phyloP scores from a whole-genome alignment of 306 rosid species.

The Cicer bijugum region DNA sequence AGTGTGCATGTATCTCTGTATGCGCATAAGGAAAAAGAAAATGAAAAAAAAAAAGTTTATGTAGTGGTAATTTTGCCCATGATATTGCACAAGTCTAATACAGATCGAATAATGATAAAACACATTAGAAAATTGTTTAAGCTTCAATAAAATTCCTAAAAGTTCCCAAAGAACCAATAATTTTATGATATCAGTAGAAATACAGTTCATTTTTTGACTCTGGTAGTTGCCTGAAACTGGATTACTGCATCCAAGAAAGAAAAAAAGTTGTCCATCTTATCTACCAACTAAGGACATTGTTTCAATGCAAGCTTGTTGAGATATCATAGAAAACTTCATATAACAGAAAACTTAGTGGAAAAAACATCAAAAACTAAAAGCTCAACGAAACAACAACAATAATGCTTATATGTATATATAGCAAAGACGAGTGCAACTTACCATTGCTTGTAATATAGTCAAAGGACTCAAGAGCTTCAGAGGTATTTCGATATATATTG shows the following conservation, averaged over 20 bases:
- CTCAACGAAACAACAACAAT: slow-evolving; percentile 5
- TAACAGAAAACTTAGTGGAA: slow-evolving; percentile 15
- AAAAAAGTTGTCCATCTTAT: background rate
- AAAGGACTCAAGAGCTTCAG: slow-evolving; percentile 92
- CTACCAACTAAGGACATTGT: slow-evolving; percentile 21
- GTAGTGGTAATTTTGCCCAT: background rate
- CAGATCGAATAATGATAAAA: background rate
- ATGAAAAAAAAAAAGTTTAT: background rate
- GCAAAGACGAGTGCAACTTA: slow-evolving; percentile 44
- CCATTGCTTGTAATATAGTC: slow-evolving; percentile 93
- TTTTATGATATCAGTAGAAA: background rate
- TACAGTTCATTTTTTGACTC: background rate
- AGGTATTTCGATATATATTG: slow-evolving; percentile 82
- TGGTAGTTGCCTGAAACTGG: background rate
- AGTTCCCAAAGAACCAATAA: background rate
- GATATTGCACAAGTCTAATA: slow-evolving; percentile 1
- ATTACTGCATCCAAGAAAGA: background rate
- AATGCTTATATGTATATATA: background rate
- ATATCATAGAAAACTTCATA: slow-evolving; percentile 15
- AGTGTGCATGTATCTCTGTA: background rate
- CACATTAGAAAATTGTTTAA: background rate
- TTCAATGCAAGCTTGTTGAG: slow-evolving; percentile 6
- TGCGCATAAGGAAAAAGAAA: background rate
- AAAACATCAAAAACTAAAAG: background rate
- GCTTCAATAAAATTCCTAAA: background rate